Evolutionary conservation across 495 filamentous ascomycete genomes (phyloP), one percentile per base, ranked within the genome.

Genomic region (Penicillium mononematosum): DNA sequence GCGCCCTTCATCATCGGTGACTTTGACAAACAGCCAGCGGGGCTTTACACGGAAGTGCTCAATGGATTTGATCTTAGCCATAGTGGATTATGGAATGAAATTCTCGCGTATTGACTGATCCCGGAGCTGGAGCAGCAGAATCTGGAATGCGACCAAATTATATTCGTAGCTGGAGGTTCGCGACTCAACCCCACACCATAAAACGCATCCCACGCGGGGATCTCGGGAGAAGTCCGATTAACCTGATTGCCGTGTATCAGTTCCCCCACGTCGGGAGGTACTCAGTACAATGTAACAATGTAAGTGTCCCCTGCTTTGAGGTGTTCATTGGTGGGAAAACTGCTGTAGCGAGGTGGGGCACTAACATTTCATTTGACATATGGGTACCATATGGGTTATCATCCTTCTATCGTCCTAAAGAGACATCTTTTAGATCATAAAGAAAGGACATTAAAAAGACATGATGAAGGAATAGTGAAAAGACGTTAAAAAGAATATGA

Each of bases 1-100:
- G 12, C 80, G 73, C 29, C 80, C 85, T 12, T 81, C 75, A 31
- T 86, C 81, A 64, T 89, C 86, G 25, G 79, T 83, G 60, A 92
- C 78, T 65, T 91, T 92, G 56, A 92, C 89, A 56, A 93, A 92
- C 10, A 93, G 79, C 89, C 89, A 93, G 29, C 88, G 78, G 16
- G 88, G 88, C 9, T 85, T 82, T n/a, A 91, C 83, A 20, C 88
- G 83, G 64, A 91, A 91, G 65, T 90, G 88, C 60, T 91, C 88
- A 49, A 91, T 85, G n/a, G 71, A 79, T 48, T 79, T 79, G 56
- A 91, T 91, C 66, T 83, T 87, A 4, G 76, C 78, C 88, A 91
- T 91, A 55, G 16, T 56, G 39, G 10, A 4, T 2, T 8, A 29
- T 0, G 6, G 16, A 5, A 49, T 22, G 11, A 16, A 36, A 10